Conservation (phyloP, 108 stramenopile genomes). For the Stephanodiscus triporus region DNA sequence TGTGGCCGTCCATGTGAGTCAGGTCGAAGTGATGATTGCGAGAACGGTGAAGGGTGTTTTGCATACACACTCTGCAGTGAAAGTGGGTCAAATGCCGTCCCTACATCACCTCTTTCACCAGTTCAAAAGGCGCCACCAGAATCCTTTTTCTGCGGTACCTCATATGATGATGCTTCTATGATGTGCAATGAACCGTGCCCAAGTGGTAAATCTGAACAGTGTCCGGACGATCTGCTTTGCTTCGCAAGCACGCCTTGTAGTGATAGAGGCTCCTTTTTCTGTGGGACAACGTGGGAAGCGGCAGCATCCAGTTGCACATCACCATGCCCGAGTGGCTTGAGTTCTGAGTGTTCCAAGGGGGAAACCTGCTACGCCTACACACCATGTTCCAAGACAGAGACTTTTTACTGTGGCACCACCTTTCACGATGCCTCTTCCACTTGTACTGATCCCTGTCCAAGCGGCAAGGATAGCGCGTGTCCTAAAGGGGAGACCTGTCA, state of each 20-base stretch:
- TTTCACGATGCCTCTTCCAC: constrained; percentile 50
- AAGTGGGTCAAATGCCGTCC: constrained; percentile 41
- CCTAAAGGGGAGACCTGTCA: constrained; percentile 37
- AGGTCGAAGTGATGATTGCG: constrained; percentile 48
- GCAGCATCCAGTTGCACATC: constrained; percentile 37
- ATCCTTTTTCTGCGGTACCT: constrained; percentile 47
- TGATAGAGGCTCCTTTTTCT: constrained; percentile 45
- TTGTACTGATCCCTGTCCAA: constrained; percentile 45
- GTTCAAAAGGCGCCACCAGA: constrained; percentile 41
- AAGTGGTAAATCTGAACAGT: constrained; percentile 56
- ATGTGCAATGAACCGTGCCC: constrained; percentile 70
- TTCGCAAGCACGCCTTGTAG: constrained; percentile 81
- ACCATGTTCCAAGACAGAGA: constrained; percentile 50
- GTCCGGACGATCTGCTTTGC: constrained; percentile 68
- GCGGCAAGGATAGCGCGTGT: constrained; percentile 38
- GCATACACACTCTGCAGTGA: constrained; percentile 66
- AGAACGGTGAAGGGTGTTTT: constrained; percentile 45
- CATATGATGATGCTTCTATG: constrained; percentile 47
- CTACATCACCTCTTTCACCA: constrained; percentile 46
- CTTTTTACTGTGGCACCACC: constrained; percentile 47
- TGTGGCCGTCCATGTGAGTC: constrained; percentile 41
- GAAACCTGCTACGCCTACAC: constrained; percentile 48
- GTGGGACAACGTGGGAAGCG: constrained; percentile 51
- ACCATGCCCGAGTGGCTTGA: constrained; percentile 43
- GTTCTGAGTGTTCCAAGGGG: constrained; percentile 28